Conservation (phyloP, 2,329 filamentous ascomycete genomes). For the Colletotrichum coccodes region DNA sequence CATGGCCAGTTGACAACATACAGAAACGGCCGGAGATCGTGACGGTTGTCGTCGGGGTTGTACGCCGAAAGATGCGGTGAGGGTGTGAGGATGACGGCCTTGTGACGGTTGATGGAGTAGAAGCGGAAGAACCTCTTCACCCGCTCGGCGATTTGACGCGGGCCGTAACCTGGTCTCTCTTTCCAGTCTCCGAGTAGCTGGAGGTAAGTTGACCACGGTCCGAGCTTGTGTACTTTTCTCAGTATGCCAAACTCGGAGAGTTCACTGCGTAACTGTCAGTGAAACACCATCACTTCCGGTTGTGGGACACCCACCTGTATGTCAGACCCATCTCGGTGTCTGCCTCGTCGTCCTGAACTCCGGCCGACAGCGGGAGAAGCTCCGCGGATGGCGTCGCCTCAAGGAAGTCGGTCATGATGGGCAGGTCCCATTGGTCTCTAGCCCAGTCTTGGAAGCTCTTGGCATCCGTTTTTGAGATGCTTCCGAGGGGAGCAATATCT, state of each 20-base stretch:
- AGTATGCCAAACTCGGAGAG: conserved; percentile 50
- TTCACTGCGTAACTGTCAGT: conserved; percentile 38
- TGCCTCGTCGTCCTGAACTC: conserved; percentile 50
- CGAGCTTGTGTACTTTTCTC: conserved; percentile 52
- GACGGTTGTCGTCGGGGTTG: conserved; percentile 51
- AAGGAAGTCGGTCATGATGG: conserved; percentile 72
- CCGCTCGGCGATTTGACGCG: conserved; percentile 53
- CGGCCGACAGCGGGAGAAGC: conserved; percentile 52
- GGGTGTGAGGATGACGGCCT: conserved; percentile 70
- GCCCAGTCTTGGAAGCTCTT: conserved; percentile 73
- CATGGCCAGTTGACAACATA: conserved; percentile 45
- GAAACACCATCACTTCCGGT: fast-evolving
- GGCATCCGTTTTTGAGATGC: conserved; percentile 69
- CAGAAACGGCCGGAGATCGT: conserved; percentile 52
- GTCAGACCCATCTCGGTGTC: conserved; percentile 55
- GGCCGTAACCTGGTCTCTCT: conserved; percentile 40
- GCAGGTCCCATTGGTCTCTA: conserved; percentile 64
- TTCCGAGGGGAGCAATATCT: conserved; percentile 67
- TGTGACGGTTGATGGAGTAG: conserved; percentile 73
- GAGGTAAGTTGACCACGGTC: conserved; percentile 51
- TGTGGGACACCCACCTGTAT: conserved; percentile 37
- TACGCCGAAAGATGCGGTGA: conserved; percentile 57
- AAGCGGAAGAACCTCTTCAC: conserved; percentile 55
- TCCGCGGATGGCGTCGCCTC: conserved; percentile 66
- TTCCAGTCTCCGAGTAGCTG: conserved; percentile 51